Conservation (phyloP, 2,329 filamentous ascomycete species). For the Penicillium sp. region DNA sequence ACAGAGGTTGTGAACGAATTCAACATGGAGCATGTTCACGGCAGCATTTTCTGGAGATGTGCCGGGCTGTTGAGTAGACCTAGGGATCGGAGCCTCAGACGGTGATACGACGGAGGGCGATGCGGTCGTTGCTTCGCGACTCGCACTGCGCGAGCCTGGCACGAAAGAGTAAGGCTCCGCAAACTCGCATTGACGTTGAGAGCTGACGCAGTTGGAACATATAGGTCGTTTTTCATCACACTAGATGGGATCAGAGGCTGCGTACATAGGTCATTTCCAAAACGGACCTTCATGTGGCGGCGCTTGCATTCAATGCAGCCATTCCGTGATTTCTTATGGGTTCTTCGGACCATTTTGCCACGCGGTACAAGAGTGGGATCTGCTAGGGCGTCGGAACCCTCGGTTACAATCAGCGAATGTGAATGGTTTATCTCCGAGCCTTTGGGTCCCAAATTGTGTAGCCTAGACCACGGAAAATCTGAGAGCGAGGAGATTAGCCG, state of each 20-base stretch:
- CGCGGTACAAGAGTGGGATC: not conserved
- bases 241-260: constrained; percentile 17
- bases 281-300: constrained; percentile 40
- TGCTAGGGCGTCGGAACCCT: not conserved
- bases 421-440: not conserved
- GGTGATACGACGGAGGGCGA: constrained; percentile 3
- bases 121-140: not conserved
- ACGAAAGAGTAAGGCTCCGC: not conserved
- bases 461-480: not conserved
- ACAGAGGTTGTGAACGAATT: constrained; percentile 31
- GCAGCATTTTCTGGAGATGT: constrained; percentile 10
- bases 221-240: constrained; percentile 37
- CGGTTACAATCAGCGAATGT: not conserved
- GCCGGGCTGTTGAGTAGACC: not conserved
- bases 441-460: not conserved
- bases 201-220: constrained; percentile 35
- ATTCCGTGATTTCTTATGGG: constrained; percentile 40
- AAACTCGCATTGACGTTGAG: constrained; percentile 23
- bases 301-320: constrained; percentile 43
- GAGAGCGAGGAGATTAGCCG: not conserved
- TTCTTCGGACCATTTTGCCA: constrained; percentile 20
- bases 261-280: not conserved
- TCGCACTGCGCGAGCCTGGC: not conserved
- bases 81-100: not conserved
- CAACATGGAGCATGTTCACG: constrained; percentile 34